A percentile compares a stretch with the other conserved stretches of the same genome.
Conservation (phyloP, 139 green algal genomes). For the Volvox africanus region DNA sequence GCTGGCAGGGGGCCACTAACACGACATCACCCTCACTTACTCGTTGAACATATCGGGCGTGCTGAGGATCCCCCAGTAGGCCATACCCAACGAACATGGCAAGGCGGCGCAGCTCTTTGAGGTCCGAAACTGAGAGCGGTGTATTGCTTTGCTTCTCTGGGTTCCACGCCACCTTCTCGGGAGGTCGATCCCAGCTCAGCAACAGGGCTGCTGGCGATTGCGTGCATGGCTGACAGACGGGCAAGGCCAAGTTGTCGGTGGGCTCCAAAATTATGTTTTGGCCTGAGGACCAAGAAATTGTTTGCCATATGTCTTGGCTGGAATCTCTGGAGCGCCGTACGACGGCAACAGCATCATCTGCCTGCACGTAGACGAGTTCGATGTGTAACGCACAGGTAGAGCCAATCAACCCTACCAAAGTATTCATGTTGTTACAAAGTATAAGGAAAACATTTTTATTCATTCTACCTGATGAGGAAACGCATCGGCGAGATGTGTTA, state of each 20-base stretch:
- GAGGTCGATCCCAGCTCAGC: background rate
- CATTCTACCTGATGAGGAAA: background rate
- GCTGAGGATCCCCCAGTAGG: constrained; percentile 3
- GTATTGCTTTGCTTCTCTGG: background rate
- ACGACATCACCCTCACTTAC: background rate
- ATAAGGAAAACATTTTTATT: background rate
- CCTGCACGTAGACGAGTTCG: background rate
- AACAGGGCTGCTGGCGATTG: background rate
- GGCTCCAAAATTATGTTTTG: background rate
- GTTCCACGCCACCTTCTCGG: background rate
- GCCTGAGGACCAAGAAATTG: background rate
- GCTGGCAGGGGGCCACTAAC: too few species aligned
- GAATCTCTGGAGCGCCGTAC: background rate
- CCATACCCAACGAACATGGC: background rate
- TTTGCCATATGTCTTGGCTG: background rate
- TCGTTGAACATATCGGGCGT: background rate
- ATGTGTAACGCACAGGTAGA: background rate
- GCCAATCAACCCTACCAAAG: background rate
- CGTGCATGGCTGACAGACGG: background rate
- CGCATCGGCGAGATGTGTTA: background rate
- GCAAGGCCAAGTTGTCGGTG: background rate
- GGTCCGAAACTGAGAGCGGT: background rate
- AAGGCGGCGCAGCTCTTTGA: background rate
- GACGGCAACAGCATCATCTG: background rate
- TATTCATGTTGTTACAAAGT: too few species aligned